phyloP scores from a whole-genome alignment of 257 asterid genomes.

The Plectranthus barbatus region DNA sequence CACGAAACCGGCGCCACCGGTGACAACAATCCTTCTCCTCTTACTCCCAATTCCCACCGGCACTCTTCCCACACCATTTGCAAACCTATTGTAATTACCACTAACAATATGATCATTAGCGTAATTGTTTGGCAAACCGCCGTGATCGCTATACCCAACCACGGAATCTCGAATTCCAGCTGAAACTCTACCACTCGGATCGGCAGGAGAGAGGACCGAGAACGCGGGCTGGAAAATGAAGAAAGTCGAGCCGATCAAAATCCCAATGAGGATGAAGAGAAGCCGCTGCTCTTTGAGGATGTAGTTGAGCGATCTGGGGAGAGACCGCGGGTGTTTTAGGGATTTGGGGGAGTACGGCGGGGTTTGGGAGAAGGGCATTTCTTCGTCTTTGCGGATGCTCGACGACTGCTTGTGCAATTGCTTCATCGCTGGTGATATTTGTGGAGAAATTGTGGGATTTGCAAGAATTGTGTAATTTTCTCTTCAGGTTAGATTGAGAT shows the following conservation, averaged over 20 bases:
- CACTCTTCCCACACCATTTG: conserved; percentile 49
- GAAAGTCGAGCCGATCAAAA: conserved; percentile 67
- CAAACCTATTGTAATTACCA: conserved; percentile 7
- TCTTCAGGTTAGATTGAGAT: conserved; percentile 8
- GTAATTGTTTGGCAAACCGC: neutral
- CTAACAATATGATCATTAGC: neutral
- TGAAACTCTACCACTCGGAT: conserved; percentile 19
- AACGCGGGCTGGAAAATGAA: conserved; percentile 65
- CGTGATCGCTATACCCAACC: neutral
- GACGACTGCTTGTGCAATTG: conserved; percentile 67
- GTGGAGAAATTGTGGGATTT: too few relatives aligned
- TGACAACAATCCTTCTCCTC: conserved; percentile 59
- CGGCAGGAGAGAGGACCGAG: conserved; percentile 27
- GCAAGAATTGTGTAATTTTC: conserved; percentile 10
- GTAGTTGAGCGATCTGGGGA: conserved; percentile 69
- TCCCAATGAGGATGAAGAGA: conserved; percentile 66
- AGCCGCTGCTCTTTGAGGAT: conserved; percentile 80
- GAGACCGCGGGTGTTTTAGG: conserved; percentile 61
- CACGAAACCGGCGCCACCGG: too few relatives aligned
- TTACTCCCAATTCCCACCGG: conserved; percentile 54
- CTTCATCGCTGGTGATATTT: conserved; percentile 50
- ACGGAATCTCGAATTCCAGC: conserved; percentile 22
- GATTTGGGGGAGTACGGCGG: conserved; percentile 73
- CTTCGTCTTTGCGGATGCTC: conserved; percentile 56
- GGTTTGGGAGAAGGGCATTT: conserved; percentile 34